Base-by-base conservation (phyloP, 345 rosid genomes). In the Clausena lansium region DNA sequence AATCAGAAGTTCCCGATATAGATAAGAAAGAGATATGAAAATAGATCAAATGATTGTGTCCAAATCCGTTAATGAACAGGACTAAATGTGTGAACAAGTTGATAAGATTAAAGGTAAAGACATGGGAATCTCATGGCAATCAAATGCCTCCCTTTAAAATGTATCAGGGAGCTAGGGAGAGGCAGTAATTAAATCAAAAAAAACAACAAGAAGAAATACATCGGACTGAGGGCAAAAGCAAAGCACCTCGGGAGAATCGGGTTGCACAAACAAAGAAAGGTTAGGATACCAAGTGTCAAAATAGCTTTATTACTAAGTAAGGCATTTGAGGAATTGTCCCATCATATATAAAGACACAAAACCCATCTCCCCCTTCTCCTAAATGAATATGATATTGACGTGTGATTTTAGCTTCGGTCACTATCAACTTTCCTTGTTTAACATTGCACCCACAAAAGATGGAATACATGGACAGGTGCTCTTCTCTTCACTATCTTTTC, bases 401-500 rank as follows among this genome's bases (percentile, higher is more conserved):
- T 83, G 85, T 84, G 86, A 83, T 84, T 80, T 65, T 50, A 76
- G 84, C 88, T 79, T 82, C 71, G 50, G 94, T 93, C 97, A 39
- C 81, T 80, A 78, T 90, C 94, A 86, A 39, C 11, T 87, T 91
- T 81, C 98, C 92, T 68, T 78, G 64, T 85, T 91, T 88, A 89
- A 88, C 89, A 87, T 86, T 89, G 91, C 89, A 89, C 91, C 90
- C 92, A 88, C 92, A 85, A 89, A 89, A 87, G 89, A 87, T 83
- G 94, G 97, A 85, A 78, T 64, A 81, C 82, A 59, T 61, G 59
- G 74, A 73, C 86, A 86, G 81, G 64, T 80, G 86, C 81, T 85
- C 84, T 79, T 86, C 72, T 84, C 85, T 83, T 77, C 87, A 83
- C 88, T 87, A 78, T 86, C 94, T 78, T 82, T 82, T 83, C 83